A percentile compares a stretch with the other conserved stretches of the same genome.
These are phyloP conservation scores for Diaporthe amygdali DNA, from an alignment of 2,329 filamentous ascomycete species.

Conservation along the genomic window DNA sequence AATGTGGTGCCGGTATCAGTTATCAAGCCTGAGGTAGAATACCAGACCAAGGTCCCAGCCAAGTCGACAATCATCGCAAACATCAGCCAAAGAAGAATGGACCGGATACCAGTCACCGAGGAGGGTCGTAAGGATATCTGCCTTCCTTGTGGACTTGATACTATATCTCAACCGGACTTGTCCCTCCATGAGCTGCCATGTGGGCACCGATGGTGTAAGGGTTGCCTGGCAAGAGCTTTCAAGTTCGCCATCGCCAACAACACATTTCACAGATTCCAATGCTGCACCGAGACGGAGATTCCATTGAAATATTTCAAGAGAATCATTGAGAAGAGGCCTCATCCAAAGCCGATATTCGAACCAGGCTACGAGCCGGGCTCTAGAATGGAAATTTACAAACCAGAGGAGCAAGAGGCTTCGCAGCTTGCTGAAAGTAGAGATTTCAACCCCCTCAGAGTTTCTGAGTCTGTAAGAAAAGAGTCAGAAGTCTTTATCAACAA, in stretches of 20 bases:
- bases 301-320: neutral
- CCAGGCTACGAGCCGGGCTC: neutral
- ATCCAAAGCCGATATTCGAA: neutral
- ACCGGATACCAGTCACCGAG: neutral
- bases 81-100: constrained; percentile 2
- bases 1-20: neutral
- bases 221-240: constrained; percentile 11
- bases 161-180: neutral
- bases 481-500: neutral
- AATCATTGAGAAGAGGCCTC: neutral
- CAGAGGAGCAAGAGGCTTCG: neutral
- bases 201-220: constrained; percentile 4
- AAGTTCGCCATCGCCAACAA: constrained; percentile 3
- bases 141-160: neutral
- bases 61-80: constrained; percentile 1
- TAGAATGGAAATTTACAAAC: neutral
- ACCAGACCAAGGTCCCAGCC: neutral
- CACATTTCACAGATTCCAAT: constrained; percentile 4
- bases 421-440: neutral
- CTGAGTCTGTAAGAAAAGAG: constrained; percentile 4
- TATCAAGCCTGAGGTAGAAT: neutral
- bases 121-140: neutral
- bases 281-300: neutral
- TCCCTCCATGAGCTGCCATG: constrained; percentile 2
- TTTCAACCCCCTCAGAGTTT: constrained; percentile 5